These are phyloP conservation scores for Emmonsiellopsis sp. DNA, from an alignment of 2,329 filamentous ascomycete genomes.

Conservation along the genomic window DNA sequence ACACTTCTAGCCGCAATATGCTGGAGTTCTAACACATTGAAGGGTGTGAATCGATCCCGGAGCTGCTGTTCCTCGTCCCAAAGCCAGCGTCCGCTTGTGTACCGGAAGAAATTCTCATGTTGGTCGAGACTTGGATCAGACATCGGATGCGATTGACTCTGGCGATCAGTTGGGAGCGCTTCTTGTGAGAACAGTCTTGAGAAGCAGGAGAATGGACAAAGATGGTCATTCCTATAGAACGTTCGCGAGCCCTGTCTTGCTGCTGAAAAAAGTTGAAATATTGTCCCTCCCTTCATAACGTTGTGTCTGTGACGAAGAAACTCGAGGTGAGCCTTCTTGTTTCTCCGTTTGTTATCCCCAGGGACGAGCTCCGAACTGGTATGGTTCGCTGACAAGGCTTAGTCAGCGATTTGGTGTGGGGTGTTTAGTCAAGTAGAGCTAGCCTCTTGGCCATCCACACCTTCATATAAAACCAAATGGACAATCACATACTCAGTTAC, in stretches of 20 bases:
- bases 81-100: conserved; percentile 22
- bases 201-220: not conserved
- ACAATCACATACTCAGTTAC: too few species aligned
- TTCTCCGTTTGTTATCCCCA: too few species aligned
- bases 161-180: not conserved
- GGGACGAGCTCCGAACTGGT: too few species aligned
- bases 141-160: not conserved
- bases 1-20: conserved; percentile 20
- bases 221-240: not conserved
- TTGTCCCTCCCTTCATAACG: not conserved
- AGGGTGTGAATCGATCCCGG: conserved; percentile 19
- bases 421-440: too few species aligned
- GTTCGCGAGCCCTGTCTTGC: not conserved
- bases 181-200: not conserved
- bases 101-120: conserved; percentile 17
- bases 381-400: too few species aligned
- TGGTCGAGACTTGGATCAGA: not conserved
- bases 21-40: conserved; percentile 26
- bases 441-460: too few species aligned
- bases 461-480: too few species aligned
- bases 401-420: too few species aligned
- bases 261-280: not conserved
- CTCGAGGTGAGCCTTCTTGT: too few species aligned
- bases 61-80: conserved; percentile 24
- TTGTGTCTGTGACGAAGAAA: too few species aligned